Evolutionary conservation across 805 yeast genomes (phyloP).

Genomic region (Jamesozyma rosinii): DNA sequence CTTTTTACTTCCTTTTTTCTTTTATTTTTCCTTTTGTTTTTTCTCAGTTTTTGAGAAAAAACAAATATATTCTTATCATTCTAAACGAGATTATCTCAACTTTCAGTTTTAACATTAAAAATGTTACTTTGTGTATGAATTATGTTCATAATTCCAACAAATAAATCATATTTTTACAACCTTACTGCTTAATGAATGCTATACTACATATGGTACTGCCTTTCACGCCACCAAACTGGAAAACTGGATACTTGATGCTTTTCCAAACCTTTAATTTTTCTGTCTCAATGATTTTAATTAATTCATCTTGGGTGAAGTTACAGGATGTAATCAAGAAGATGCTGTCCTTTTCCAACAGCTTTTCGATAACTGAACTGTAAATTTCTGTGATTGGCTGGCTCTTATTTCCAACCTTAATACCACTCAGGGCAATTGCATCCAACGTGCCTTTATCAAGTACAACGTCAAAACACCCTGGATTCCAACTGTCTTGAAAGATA

Average conservation of each 20-base stretch:
- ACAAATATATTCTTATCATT: too few relatives aligned
- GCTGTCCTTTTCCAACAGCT: constrained; percentile 46
- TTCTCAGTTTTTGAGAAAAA: too few relatives aligned
- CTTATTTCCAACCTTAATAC: constrained; percentile 38
- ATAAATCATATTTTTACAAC: too few relatives aligned
- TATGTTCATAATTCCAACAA: too few relatives aligned
- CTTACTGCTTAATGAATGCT: constrained; percentile 49
- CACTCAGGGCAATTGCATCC: constrained; percentile 90
- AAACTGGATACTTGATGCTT: constrained; percentile 65
- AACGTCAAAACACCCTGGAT: constrained; percentile 48
- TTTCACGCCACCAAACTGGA: constrained; percentile 79
- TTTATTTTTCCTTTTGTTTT: too few relatives aligned
- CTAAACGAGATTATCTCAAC: too few relatives aligned
- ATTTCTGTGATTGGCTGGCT: constrained; percentile 44
- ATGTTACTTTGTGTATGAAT: too few relatives aligned
- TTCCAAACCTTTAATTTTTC: constrained; percentile 50
- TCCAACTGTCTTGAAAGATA: constrained; percentile 41
- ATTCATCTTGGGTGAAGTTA: constrained; percentile 80
- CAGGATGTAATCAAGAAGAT: constrained; percentile 80
- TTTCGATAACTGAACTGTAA: constrained; percentile 53
- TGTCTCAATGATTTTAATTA: constrained; percentile 43
- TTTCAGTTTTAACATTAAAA: too few relatives aligned
- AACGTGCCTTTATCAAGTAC: constrained; percentile 90
- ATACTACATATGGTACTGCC: constrained; percentile 86
- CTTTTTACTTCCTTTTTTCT: too few relatives aligned